Conservation (phyloP, 2,329 filamentous ascomycete genomes). For the Pyrenochaeta sp. region DNA sequence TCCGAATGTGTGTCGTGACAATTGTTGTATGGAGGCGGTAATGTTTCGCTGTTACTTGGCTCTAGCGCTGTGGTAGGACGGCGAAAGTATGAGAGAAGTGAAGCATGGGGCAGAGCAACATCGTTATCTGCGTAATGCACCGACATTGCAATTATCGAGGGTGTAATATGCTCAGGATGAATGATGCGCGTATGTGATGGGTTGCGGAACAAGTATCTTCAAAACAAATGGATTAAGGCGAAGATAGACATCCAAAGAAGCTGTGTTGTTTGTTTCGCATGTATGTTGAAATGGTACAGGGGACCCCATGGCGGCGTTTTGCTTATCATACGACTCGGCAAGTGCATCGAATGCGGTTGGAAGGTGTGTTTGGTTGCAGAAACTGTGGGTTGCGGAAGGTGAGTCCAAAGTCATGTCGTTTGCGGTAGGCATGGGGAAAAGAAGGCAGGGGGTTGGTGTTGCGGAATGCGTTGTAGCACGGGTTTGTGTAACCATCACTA, state of each 20-base stretch:
- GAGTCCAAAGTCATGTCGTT: slow-evolving; percentile 5
- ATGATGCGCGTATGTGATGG: slow-evolving; percentile 11
- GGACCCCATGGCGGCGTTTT: background rate
- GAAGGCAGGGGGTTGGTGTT: slow-evolving; percentile 2
- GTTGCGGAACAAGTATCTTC: slow-evolving; percentile 9
- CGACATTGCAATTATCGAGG: slow-evolving; percentile 4
- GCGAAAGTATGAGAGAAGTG: slow-evolving; percentile 25
- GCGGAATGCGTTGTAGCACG: slow-evolving; percentile 12
- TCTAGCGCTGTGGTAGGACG: background rate
- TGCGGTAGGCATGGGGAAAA: slow-evolving; percentile 12
- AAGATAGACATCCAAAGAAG: too few species aligned
- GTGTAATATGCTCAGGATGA: background rate
- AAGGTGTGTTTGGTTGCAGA: slow-evolving; percentile 12
- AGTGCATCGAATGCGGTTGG: slow-evolving; percentile 11
- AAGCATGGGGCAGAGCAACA: slow-evolving; percentile 17
- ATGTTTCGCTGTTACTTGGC: background rate
- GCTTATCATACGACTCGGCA: background rate
- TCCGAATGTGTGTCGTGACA: background rate
- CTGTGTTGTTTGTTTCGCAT: background rate
- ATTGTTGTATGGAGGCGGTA: slow-evolving; percentile 1
- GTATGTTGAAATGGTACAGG: background rate
- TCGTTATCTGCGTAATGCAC: slow-evolving; percentile 6
- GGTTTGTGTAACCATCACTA: slow-evolving; percentile 9
- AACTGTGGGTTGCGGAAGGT: slow-evolving; percentile 11
- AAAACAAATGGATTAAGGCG: slow-evolving; percentile 1